Base-by-base conservation (phyloP, 768 basidiomycete species). In the Flagelloscypha sp. region DNA sequence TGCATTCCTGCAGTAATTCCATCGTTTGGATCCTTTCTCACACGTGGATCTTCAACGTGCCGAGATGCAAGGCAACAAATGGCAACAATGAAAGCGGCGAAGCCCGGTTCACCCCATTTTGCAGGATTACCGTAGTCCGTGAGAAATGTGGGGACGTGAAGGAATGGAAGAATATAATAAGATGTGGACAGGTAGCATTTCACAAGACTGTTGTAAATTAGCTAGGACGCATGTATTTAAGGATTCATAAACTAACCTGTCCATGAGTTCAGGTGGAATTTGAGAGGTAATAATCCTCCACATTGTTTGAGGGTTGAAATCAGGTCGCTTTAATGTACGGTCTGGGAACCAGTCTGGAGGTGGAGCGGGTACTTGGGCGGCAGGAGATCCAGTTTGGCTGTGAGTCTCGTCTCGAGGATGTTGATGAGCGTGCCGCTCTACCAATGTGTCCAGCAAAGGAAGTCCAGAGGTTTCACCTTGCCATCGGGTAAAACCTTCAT, bases 81-180 rank as follows among this genome's bases (percentile, higher is more conserved):
- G 1, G 89, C 75, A n/a, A 94, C 87, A 42, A 94, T 86, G 53
- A 93, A 92, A 7, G 89, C 80, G 25, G 85, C 88, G 50, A 95
- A 95, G 7, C 92, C 92, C 6, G 92, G 87, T 58, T 93, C 89
- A 33, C 82, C 86, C 90, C 92, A 94, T 66, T 92, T 92, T 58
- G 77, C 75, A 33, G 92, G 92, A 45, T 90, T 86, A 27, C 86
- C 87, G 53, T 95, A 95, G 57, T 95, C 90, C 24, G 78, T 69
- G 28, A 92, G 66, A 58, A 93, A 94, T 4, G 83, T 79, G 13
- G 90, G 90, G 42, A 94, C 80, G 44, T 95, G 92, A 20, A 95
- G 67, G 58, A 94, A 93, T 6, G 90, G 90, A 52, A 93, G 75
- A 38, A 93, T 70, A 42, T 93, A 88, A 54, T 88, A 88, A n/a